Percentiles rank a stretch among this genome's conserved stretches.
Conservation (phyloP, 495 filamentous ascomycete genomes). For the Sabuloglossum arenarium region DNA sequence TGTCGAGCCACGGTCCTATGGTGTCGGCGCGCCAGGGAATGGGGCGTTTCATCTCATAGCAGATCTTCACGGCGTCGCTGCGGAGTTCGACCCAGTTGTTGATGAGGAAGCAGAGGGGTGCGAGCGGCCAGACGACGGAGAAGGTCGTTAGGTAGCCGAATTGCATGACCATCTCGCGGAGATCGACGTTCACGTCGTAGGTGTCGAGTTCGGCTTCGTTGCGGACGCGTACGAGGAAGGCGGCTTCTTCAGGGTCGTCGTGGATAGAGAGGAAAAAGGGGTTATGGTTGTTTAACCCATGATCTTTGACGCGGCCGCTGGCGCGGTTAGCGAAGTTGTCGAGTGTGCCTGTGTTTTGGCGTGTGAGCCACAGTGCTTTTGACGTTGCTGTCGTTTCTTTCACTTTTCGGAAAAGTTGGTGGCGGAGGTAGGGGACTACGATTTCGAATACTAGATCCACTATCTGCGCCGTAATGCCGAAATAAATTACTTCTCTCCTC, state of each 20-base stretch:
- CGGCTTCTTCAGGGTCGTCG: slow-evolving; percentile 50
- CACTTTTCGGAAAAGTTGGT: slow-evolving; percentile 47
- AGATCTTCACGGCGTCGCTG: slow-evolving; percentile 91
- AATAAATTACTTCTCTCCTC: slow-evolving; percentile 86
- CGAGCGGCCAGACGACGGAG: slow-evolving; percentile 80
- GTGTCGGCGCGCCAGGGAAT: slow-evolving; percentile 74
- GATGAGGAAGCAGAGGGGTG: slow-evolving; percentile 68
- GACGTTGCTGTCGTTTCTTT: slow-evolving; percentile 40
- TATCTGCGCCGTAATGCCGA: slow-evolving; percentile 86
- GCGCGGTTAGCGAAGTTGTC: slow-evolving; percentile 9
- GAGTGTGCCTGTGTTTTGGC: slow-evolving; percentile 10
- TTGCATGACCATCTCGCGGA: slow-evolving; percentile 90
- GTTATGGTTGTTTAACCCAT: no score
- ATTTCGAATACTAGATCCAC: slow-evolving; percentile 75
- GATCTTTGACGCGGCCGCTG: no score
- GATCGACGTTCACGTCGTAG: slow-evolving; percentile 75
- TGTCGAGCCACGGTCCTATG: slow-evolving; percentile 86
- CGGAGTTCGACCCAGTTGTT: slow-evolving; percentile 98
- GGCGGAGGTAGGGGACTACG: slow-evolving; percentile 67
- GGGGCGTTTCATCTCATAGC: slow-evolving; percentile 69
- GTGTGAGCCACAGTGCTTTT: background rate
- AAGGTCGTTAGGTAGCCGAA: slow-evolving; percentile 79
- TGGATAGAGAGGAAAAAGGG: no score
- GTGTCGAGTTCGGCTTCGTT: slow-evolving; percentile 66
- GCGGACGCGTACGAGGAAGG: slow-evolving; percentile 61